Conservation (phyloP, 169 alveolate species). For the Cystoisospora suis region DNA sequence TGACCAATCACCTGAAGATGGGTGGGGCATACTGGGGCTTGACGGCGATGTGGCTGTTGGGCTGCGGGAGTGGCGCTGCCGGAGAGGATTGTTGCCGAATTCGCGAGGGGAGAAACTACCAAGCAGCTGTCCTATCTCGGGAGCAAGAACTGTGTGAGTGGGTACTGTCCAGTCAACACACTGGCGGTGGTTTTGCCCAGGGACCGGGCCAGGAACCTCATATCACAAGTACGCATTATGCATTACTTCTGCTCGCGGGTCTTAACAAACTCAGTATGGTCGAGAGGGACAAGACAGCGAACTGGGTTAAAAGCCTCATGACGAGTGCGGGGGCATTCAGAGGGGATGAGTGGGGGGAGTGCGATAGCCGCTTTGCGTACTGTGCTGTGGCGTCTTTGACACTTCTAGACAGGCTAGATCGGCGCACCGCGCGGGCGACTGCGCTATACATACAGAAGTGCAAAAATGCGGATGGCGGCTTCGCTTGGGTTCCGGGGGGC, state of each 20-base stretch:
- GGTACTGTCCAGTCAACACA: slow-evolving; percentile 17
- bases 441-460: slow-evolving; percentile 82
- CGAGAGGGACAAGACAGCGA: slow-evolving; percentile 78
- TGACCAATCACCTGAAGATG: slow-evolving; percentile 46
- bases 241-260: slow-evolving; percentile 81
- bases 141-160: slow-evolving; percentile 49
- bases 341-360: slow-evolving; percentile 91
- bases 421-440: slow-evolving; percentile 78
- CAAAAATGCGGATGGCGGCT: slow-evolving; percentile 91
- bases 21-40: slow-evolving; percentile 70
- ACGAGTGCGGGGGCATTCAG: slow-evolving; percentile 89
- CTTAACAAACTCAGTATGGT: slow-evolving; percentile 75
- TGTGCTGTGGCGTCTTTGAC: slow-evolving; percentile 86
- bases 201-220: slow-evolving; percentile 52
- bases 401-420: slow-evolving; percentile 71
- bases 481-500: slow-evolving; percentile 93
- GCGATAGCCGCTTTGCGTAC: slow-evolving; percentile 88
- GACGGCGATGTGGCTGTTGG: slow-evolving; percentile 60
- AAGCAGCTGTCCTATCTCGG: slow-evolving; percentile 2
- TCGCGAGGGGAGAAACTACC: neutral
- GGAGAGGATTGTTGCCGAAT: neutral
- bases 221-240: slow-evolving; percentile 75
- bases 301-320: slow-evolving; percentile 82
- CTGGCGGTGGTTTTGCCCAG: slow-evolving; percentile 45
- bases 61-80: slow-evolving; percentile 30